Conservation (phyloP, 1,284 basidiomycete species). For the Ceratobasidium sp. region DNA sequence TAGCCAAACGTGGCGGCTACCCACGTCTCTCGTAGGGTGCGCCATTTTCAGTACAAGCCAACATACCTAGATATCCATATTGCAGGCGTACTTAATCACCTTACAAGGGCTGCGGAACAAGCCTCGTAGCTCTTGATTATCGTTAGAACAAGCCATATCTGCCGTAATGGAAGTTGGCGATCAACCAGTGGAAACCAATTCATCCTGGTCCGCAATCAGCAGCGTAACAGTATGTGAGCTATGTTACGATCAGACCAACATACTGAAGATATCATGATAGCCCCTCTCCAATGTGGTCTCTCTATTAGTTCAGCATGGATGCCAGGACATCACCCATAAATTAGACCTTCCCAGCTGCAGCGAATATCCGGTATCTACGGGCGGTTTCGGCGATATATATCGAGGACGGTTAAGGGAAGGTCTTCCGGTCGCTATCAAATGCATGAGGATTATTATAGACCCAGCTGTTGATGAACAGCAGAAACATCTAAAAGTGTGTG, state of each 20-base stretch:
- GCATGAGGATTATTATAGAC: neutral
- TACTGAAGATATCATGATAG: neutral
- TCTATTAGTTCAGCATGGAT: constrained; percentile 14
- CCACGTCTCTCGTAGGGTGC: too few species aligned
- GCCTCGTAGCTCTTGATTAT: too few species aligned
- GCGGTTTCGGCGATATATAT: constrained; percentile 28
- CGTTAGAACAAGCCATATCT: too few species aligned
- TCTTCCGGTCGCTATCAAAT: constrained; percentile 16
- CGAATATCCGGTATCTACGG: neutral
- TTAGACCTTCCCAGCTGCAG: neutral
- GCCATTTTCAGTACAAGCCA: too few species aligned
- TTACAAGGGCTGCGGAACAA: too few species aligned
- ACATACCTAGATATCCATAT: too few species aligned
- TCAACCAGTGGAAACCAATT: neutral
- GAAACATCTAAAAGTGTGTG: constrained; percentile 3
- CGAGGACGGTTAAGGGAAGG: neutral
- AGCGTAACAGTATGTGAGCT: neutral
- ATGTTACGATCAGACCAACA: neutral
- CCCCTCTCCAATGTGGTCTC: neutral
- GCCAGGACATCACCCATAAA: constrained; percentile 13
- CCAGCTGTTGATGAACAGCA: neutral
- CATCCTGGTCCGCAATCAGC: neutral
- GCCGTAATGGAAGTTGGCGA: too few species aligned
- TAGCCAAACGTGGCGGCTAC: too few species aligned
- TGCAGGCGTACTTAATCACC: too few species aligned